Evolutionary conservation across 352 stramenopile species (phyloP).

Genomic region (Pythium oligandrum): DNA sequence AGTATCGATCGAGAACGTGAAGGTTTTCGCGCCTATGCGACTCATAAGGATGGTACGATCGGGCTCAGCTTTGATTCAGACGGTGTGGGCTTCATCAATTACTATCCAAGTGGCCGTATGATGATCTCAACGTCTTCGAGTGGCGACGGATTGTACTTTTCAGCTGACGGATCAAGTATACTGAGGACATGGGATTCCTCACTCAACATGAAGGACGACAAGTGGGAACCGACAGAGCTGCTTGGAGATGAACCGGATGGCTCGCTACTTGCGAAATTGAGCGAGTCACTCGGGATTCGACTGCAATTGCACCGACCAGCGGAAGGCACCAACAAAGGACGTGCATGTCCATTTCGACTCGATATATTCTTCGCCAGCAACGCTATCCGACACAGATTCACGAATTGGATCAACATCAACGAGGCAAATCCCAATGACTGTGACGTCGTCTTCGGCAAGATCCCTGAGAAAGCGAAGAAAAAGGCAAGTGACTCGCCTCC

Average conservation of each 20-base stretch:
- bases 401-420: slow-evolving; percentile 40
- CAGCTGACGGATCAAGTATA: slow-evolving; percentile 35
- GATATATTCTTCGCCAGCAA: slow-evolving; percentile 42
- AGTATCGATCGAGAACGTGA: slow-evolving; percentile 60
- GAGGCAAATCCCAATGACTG: slow-evolving; percentile 18
- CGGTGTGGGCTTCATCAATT: slow-evolving; percentile 76
- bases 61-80: slow-evolving; percentile 58
- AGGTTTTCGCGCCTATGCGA: slow-evolving; percentile 63
- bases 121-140: slow-evolving; percentile 67
- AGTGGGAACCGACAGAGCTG: slow-evolving; percentile 18
- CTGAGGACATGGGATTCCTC: slow-evolving; percentile 46
- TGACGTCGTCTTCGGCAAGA: slow-evolving; percentile 40
- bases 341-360: slow-evolving; percentile 27
- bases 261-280: slow-evolving; percentile 41
- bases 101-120: slow-evolving; percentile 65
- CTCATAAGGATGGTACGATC: slow-evolving; percentile 62
- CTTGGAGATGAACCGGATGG: slow-evolving; percentile 39
- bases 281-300: slow-evolving; percentile 38
- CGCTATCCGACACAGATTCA: slow-evolving; percentile 40
- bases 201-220: slow-evolving; percentile 39
- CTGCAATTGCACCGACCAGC: slow-evolving; percentile 18
- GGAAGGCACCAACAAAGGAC: neutral
- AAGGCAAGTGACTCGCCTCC: slow-evolving; percentile 4
- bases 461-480: slow-evolving; percentile 8
- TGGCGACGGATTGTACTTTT: slow-evolving; percentile 58